Percentiles rank a stretch among this genome's conserved stretches.
phyloP scores from a whole-genome alignment of 108 stramenopile species.

The Seminavis robusta region DNA sequence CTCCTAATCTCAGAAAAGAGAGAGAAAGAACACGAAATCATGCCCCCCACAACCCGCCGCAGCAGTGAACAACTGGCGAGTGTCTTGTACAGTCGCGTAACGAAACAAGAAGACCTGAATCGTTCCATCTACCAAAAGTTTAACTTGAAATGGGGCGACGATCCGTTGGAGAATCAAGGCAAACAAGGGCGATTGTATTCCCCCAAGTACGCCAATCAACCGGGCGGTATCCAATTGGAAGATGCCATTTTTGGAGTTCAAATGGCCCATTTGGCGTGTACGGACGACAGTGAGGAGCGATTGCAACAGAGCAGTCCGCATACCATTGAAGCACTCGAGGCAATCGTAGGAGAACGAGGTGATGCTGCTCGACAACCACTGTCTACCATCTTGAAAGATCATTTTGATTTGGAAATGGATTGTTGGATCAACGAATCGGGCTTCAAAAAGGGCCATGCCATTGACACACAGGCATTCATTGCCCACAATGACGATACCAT shows the following conservation, averaged over 20 bases:
- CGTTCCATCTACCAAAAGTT: no score
- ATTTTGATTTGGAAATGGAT: constrained; percentile 14
- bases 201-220: constrained; percentile 3
- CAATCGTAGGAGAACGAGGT: constrained; percentile 15
- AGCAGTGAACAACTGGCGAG: no score
- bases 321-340: constrained; percentile 14
- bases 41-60: no score
- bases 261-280: constrained; percentile 23
- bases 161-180: no score
- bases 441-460: not conserved
- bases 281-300: constrained; percentile 20
- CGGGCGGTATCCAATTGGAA: constrained; percentile 21
- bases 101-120: no score
- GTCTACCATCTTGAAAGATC: constrained; percentile 14
- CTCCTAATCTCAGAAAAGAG: no score
- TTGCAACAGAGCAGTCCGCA: not conserved
- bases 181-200: constrained; percentile 20
- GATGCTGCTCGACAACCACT: constrained; percentile 16
- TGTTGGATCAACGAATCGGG: constrained; percentile 19
- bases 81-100: no score
- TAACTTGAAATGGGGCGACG: no score
- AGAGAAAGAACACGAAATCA: no score
- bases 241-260: constrained; percentile 30
- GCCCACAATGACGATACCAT: constrained; percentile 26
- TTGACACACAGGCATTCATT: constrained; percentile 33